Percentiles rank a stretch among this genome's conserved stretches.
These are phyloP conservation scores for Ambrosia trifida DNA, from an alignment of 129 eudicot genomes.

Conservation along the genomic window DNA sequence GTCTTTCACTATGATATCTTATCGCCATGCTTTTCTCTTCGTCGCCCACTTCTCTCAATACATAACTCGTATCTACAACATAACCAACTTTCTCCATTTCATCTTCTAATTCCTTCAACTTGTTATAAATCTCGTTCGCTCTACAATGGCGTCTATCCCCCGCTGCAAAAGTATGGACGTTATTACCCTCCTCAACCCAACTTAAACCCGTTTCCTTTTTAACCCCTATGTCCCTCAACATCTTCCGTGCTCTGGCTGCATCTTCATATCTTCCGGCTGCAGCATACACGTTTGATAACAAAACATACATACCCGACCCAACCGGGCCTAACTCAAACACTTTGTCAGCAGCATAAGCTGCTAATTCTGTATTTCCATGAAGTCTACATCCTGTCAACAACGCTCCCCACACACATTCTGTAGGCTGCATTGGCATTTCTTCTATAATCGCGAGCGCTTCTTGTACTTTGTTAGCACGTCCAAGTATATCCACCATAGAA, in stretches of 20 bases:
- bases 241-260: constrained; percentile 75
- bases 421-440: constrained; percentile 77
- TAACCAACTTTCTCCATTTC: constrained; percentile 78
- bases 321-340: constrained; percentile 67
- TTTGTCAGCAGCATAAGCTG: constrained; percentile 82
- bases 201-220: constrained; percentile 95
- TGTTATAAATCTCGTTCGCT: constrained; percentile 55
- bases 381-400: constrained; percentile 81
- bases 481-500: constrained; percentile 75
- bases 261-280: constrained; percentile 83
- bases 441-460: constrained; percentile 59
- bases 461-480: constrained; percentile 77
- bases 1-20: constrained; percentile 80
- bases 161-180: constrained; percentile 69
- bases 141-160: constrained; percentile 65
- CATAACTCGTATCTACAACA: constrained; percentile 81
- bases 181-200: constrained; percentile 93
- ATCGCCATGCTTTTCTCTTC: constrained; percentile 65
- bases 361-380: constrained; percentile 69
- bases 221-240: constrained; percentile 76
- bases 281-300: constrained; percentile 72
- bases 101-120: constrained; percentile 63
- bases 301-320: constrained; percentile 66
- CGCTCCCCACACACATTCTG: constrained; percentile 93
- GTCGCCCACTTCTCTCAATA: constrained; percentile 66